Percentiles rank a stretch among this genome's conserved stretches.
These are phyloP conservation scores for Erythrophleum ivorense DNA, from an alignment of 331 rosid species.

Conservation along the genomic window DNA sequence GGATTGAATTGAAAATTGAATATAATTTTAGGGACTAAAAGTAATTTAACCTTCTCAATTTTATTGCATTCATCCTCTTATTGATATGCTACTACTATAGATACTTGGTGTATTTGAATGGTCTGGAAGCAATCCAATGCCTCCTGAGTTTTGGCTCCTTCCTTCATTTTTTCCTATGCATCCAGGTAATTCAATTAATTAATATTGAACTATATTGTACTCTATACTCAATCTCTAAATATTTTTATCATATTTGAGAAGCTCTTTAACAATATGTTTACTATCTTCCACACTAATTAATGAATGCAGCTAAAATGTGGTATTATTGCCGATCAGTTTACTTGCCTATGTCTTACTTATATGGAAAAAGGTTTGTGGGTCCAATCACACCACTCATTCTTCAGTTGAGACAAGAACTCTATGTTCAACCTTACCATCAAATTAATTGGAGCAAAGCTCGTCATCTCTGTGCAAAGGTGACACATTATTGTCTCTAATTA, in stretches of 20 bases:
- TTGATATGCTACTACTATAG: background rate
- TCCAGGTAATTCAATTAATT: background rate
- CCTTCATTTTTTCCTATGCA: background rate
- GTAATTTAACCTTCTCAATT: background rate
- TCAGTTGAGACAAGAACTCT: background rate
- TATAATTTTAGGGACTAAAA: no score
- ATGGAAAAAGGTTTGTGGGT: background rate
- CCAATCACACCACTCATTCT: background rate
- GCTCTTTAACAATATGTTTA: background rate
- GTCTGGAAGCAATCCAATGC: conserved; percentile 7
- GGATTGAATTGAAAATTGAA: no score
- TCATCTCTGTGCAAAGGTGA: background rate
- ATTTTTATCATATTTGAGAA: no score
- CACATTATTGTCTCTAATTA: no score
- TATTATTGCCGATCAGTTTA: background rate
- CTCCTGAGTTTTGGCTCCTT: background rate
- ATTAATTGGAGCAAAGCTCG: background rate
- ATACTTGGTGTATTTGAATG: conserved; percentile 18
- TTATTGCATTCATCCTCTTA: background rate
- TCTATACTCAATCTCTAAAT: no score
- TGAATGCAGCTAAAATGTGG: conserved; percentile 17
- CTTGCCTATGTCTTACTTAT: background rate
- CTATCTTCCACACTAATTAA: background rate
- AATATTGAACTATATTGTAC: background rate
- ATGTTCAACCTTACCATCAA: background rate